phyloP scores from a whole-genome alignment of 164 flowering plant species.

The Chimonanthus praecox region DNA sequence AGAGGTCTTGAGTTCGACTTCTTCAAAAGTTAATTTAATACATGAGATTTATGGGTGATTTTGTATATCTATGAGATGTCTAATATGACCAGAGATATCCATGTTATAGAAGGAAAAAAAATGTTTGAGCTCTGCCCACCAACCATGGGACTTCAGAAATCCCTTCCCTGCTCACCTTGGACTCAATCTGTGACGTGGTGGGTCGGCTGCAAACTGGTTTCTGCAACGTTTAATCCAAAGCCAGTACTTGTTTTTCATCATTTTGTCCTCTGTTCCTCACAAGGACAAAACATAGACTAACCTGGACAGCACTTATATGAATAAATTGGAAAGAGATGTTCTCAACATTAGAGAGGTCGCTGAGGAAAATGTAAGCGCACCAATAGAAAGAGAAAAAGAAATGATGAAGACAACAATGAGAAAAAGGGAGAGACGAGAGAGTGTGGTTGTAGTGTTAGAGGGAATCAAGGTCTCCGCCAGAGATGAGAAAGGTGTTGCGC shows the following conservation, averaged over 20 bases:
- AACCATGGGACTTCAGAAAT: neutral
- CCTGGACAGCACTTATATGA: neutral
- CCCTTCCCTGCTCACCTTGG: neutral
- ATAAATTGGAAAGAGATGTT: no score
- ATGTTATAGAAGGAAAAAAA: no score
- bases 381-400: conserved; percentile 9
- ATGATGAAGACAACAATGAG: neutral
- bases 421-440: conserved; percentile 12
- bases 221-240: neutral
- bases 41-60: no score
- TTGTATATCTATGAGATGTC: no score
- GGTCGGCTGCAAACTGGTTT: neutral
- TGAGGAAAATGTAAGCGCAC: neutral
- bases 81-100: no score
- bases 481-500: conserved; percentile 18
- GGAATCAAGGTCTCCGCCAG: conserved; percentile 16
- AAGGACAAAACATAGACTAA: neutral
- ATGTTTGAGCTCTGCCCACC: neutral
- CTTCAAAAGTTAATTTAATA: no score
- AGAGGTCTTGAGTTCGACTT: no score
- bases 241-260: neutral
- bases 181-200: neutral
- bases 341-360: neutral
- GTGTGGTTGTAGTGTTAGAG: conserved; percentile 24
- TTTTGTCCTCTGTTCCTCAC: no score